Conservation (phyloP, 495 filamentous ascomycete genomes). For the Aspergillus cavernicola region DNA sequence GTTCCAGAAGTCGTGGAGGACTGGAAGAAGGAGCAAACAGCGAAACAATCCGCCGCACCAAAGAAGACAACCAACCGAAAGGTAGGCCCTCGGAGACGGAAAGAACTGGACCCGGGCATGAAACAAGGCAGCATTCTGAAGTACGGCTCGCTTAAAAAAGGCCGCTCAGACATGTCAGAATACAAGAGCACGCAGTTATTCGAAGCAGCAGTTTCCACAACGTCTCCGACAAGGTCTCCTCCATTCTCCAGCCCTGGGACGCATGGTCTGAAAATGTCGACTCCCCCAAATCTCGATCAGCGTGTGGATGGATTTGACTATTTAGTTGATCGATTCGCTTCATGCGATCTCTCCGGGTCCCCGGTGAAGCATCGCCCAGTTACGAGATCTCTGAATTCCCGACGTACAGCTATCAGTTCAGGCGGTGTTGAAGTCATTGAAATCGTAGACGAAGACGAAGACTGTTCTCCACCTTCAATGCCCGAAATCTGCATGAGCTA, state of each 20-base stretch:
- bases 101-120: conserved; percentile 42
- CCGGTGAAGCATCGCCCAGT: conserved; percentile 27
- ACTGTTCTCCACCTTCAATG: conserved; percentile 1
- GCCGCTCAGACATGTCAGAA: conserved; percentile 31
- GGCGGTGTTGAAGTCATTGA: conserved; percentile 16
- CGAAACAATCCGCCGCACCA: conserved; percentile 28
- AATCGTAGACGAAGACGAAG: conserved; percentile 7
- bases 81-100: conserved; percentile 37
- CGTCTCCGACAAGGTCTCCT: conserved; percentile 15
- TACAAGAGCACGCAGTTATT: conserved; percentile 32
- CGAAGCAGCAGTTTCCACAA: conserved; percentile 25
- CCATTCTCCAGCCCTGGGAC: conserved; percentile 8
- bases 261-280: conserved; percentile 9
- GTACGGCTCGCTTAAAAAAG: conserved; percentile 45
- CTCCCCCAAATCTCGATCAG: conserved; percentile 7
- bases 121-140: conserved; percentile 44
- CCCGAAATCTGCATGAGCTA: conserved; percentile 21
- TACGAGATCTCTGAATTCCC: conserved; percentile 6
- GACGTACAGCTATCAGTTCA: conserved; percentile 10
- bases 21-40: conserved; percentile 64
- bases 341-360: conserved; percentile 19
- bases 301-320: conserved; percentile 24
- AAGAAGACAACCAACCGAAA: conserved; percentile 30
- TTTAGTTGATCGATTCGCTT: conserved; percentile 28
- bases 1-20: conserved; percentile 68